Evolutionary conservation across 495 filamentous ascomycete genomes (phyloP).

Genomic region (Tuber indicum): DNA sequence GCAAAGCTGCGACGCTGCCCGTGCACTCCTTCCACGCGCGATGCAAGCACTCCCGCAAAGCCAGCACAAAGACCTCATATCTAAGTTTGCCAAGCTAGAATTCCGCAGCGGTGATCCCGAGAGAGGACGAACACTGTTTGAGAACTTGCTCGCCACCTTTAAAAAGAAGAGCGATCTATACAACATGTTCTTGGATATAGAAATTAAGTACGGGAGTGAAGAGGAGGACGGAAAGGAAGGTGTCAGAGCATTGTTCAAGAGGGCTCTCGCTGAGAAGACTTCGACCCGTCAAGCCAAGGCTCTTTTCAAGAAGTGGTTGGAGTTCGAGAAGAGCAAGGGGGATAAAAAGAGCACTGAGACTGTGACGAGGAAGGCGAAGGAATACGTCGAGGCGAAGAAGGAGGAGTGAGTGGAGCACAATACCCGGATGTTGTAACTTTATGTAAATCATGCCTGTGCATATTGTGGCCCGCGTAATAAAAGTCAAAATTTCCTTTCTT

Average conservation of each 20-base stretch:
- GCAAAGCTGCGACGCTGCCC: slow-evolving; percentile 63
- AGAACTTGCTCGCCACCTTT: slow-evolving; percentile 73
- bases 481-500: background rate
- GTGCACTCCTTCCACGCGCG: slow-evolving; percentile 75
- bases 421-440: background rate
- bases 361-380: slow-evolving; percentile 66
- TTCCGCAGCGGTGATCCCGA: slow-evolving; percentile 85
- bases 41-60: slow-evolving; percentile 69
- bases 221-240: slow-evolving; percentile 29
- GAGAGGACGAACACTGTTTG: slow-evolving; percentile 89
- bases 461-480: background rate
- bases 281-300: slow-evolving; percentile 53
- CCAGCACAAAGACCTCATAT: slow-evolving; percentile 67
- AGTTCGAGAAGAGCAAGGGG: slow-evolving; percentile 68
- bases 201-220: slow-evolving; percentile 50
- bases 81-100: slow-evolving; percentile 81
- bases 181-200: slow-evolving; percentile 84
- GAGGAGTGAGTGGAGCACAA: slow-evolving; percentile 40
- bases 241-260: slow-evolving; percentile 44
- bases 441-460: background rate
- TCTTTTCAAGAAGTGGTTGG: slow-evolving; percentile 77
- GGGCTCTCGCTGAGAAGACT: slow-evolving; percentile 39
- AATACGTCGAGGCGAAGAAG: slow-evolving; percentile 57
- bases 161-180: slow-evolving; percentile 85
- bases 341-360: slow-evolving; percentile 64